Conservation (phyloP, 2,329 filamentous ascomycete species). For the Epichloe glyceriae region DNA sequence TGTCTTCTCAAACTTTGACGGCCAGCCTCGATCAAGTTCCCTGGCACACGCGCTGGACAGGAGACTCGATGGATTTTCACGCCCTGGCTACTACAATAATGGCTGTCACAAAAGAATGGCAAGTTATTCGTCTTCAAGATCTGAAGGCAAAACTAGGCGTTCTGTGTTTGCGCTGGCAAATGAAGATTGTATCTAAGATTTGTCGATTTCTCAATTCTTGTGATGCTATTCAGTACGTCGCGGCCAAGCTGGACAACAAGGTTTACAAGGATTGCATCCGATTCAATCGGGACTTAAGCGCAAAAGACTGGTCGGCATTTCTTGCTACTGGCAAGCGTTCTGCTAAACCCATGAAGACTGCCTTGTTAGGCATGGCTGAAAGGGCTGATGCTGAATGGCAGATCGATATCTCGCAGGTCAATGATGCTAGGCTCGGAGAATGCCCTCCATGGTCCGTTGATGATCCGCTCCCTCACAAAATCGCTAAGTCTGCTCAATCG, state of each 20-base stretch:
- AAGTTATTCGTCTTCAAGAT: conserved; percentile 44
- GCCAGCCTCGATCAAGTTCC: conserved; percentile 39
- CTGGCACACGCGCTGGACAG: conserved; percentile 44
- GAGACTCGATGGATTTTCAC: conserved; percentile 43
- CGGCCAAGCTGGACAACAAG: conserved; percentile 38
- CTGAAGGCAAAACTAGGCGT: conserved; percentile 45
- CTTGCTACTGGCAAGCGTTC: conserved; percentile 34
- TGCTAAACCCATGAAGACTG: conserved; percentile 14
- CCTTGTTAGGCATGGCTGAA: conserved; percentile 11
- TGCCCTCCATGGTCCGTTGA: conserved; percentile 22
- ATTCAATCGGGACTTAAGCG: conserved; percentile 40
- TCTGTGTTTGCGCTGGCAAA: conserved; percentile 41
- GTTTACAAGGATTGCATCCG: conserved; percentile 51
- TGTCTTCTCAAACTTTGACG: conserved; percentile 26
- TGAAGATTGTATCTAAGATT: conserved; percentile 46
- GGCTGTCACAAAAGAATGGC: conserved; percentile 43
- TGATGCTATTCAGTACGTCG: conserved; percentile 43
- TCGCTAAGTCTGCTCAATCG: conserved; percentile 17
- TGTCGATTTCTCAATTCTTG: conserved; percentile 43
- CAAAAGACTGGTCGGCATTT: conserved; percentile 43
- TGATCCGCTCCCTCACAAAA: conserved; percentile 19
- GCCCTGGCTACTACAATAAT: conserved; percentile 44
- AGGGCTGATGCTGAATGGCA: conserved; percentile 12
- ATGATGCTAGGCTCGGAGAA: conserved; percentile 7
- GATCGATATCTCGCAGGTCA: conserved; percentile 4